Percentiles rank a stretch among this genome's conserved stretches.
Conservation (phyloP, 2,329 filamentous ascomycete genomes). For the Cylindrodendrum hubeiense region DNA sequence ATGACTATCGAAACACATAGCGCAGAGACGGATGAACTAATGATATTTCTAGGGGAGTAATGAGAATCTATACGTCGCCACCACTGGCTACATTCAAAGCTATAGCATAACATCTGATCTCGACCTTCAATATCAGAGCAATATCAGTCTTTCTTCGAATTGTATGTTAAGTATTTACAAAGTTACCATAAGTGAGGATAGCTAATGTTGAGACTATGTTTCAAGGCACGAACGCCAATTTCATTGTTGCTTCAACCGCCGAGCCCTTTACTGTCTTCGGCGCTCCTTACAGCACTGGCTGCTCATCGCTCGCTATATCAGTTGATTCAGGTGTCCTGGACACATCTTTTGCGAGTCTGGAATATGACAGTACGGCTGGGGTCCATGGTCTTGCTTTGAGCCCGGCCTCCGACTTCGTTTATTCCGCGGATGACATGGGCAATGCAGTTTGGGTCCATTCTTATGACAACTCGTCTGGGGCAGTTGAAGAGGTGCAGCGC, state of each 20-base stretch:
- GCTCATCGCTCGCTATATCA: conserved; percentile 22
- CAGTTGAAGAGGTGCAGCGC: not conserved
- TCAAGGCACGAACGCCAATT: conserved; percentile 11
- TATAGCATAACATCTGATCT: conserved; percentile 8
- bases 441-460: conserved; percentile 30
- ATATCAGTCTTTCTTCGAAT: conserved; percentile 6
- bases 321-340: conserved; percentile 9
- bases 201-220: not conserved
- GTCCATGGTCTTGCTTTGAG: conserved; percentile 25
- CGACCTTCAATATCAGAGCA: conserved; percentile 10
- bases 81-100: conserved; percentile 19
- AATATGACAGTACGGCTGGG: conserved; percentile 12
- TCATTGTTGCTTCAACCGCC: conserved; percentile 2
- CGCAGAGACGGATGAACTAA: not conserved
- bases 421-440: conserved; percentile 30
- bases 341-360: not conserved
- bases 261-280: conserved; percentile 26
- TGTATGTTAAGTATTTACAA: not conserved
- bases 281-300: conserved; percentile 24
- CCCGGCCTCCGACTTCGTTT: conserved; percentile 19
- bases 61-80: conserved; percentile 15
- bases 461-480: conserved; percentile 15
- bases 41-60: not conserved
- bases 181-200: not conserved
- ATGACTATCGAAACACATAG: not conserved